A percentile compares a stretch with the other conserved stretches of the same genome.
Evolutionary conservation across 345 rosid genomes (phyloP).

Genomic region (Trapa bicornis): DNA sequence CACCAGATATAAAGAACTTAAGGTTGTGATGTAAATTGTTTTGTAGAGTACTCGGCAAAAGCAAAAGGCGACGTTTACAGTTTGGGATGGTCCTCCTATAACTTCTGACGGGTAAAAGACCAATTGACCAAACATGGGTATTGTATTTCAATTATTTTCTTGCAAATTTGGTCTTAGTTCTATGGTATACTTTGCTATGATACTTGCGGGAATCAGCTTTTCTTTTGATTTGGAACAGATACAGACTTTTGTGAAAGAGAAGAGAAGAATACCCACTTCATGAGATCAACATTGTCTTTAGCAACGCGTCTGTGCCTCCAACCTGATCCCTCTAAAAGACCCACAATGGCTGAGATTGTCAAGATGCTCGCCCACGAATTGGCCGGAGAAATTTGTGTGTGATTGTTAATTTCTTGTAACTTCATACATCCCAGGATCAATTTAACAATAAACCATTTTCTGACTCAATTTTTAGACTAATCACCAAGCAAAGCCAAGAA

Average conservation of each 20-base stretch:
- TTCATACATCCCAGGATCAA: not conserved
- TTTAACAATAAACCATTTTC: not conserved
- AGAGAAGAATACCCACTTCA: slow-evolving; percentile 46
- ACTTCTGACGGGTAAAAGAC: slow-evolving; percentile 66
- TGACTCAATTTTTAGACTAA: not conserved
- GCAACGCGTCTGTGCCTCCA: slow-evolving; percentile 71
- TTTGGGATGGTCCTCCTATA: slow-evolving; percentile 75
- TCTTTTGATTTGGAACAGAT: slow-evolving; percentile 29
- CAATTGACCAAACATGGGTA: slow-evolving; percentile 83
- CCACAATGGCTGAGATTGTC: slow-evolving; percentile 76
- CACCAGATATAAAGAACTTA: not conserved
- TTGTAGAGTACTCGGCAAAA: slow-evolving; percentile 70
- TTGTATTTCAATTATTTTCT: slow-evolving; percentile 3
- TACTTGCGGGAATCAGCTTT: not conserved
- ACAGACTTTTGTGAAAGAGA: slow-evolving; percentile 52
- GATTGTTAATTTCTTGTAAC: slow-evolving; percentile 1
- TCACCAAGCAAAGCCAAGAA: not conserved
- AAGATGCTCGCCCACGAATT: slow-evolving; percentile 58
- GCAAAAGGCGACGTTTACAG: slow-evolving; percentile 81
- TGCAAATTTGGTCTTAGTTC: not conserved
- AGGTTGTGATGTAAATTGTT: not conserved
- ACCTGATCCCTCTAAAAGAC: slow-evolving; percentile 64
- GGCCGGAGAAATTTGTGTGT: slow-evolving; percentile 14
- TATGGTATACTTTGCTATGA: not conserved
- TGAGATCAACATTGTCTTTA: slow-evolving; percentile 43